These are phyloP conservation scores for Stephania cephalantha DNA, from an alignment of 164 flowering plant species.

Conservation along the genomic window DNA sequence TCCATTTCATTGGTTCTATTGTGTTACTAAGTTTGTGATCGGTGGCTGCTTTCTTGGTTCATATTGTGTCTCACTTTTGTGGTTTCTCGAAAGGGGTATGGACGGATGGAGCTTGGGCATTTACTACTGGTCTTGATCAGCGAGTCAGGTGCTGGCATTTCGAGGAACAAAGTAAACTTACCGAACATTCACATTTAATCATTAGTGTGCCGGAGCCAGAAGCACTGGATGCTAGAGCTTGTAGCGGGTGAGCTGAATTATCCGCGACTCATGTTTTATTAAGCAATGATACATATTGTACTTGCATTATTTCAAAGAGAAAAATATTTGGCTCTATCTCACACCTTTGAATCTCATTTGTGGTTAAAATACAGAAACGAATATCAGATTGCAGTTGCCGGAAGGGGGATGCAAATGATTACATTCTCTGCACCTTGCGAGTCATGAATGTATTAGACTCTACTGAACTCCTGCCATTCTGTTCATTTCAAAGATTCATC, in stretches of 20 bases:
- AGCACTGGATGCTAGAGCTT: slow-evolving; percentile 60
- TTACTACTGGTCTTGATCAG: slow-evolving; percentile 96
- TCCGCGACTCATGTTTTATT: background rate
- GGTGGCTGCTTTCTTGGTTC: background rate
- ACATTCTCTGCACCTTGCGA: slow-evolving; percentile 37
- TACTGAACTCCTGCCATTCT: background rate
- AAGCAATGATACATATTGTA: background rate
- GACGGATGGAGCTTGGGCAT: slow-evolving; percentile 90
- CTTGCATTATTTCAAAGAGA: background rate
- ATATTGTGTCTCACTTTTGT: slow-evolving; percentile 1
- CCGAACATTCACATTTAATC: slow-evolving; percentile 49
- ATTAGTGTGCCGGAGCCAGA: slow-evolving; percentile 96
- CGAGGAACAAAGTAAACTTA: slow-evolving; percentile 38
- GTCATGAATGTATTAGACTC: slow-evolving; percentile 7
- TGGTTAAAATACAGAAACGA: slow-evolving; percentile 37
- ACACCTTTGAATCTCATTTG: background rate
- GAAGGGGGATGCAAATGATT: slow-evolving; percentile 97
- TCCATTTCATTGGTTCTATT: background rate
- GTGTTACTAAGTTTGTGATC: background rate
- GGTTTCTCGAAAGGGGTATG: slow-evolving; percentile 60
- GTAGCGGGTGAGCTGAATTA: slow-evolving; percentile 45
- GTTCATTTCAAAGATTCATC: background rate
- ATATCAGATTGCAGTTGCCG: slow-evolving; percentile 90
- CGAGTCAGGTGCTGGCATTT: slow-evolving; percentile 80
- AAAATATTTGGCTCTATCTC: background rate